Base-by-base conservation (phyloP, 164 flowering plant genomes). In the Cinnamomum micranthum region DNA sequence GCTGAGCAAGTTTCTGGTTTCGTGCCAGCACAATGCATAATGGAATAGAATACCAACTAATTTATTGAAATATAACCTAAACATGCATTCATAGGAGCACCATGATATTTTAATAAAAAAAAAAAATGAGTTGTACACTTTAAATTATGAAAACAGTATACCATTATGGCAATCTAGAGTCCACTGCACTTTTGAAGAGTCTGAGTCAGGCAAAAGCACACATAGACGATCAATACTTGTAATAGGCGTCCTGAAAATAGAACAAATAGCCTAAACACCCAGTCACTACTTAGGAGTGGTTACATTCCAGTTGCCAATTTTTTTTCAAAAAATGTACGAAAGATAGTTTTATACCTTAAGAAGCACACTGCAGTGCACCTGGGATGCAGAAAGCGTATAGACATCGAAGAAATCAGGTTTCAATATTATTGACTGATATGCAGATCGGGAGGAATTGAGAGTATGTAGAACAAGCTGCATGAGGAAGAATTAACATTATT, bases 211-310 rank as follows among this genome's bases (percentile, higher is more conserved):
- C 79, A 92, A 81, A 15, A 77, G 78, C 75, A 89, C 84, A 50
- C 72, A 79, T 75, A 96, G 77, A 70, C 84, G 83, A 84, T 94
- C 99, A 65, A 90, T 81, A 77, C 83, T 85, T 14, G 91, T 64
- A 82, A 88, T 69, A 0, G 98, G 91, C 27, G 98, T 94, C 88
- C 99, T 90, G 20, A 96, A 85, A 79, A 93, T 92, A 76, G 98
- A 80, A 81, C 97, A 92, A 80, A 93, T 80, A 64, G 97, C 97
- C 99, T 93, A 83, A 75, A 74, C 6, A 70, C 33, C 52, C n/a
- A 55, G 60, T 55, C n/a, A 55, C 47, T 52, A 73, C 69, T 75
- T 15, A 78, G 79, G 12, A 73, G 64, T 67, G 10, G 23, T n/a
- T 31, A 71, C 47, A 41, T 41, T 41, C 47, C 47, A 41, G 47